These are phyloP conservation scores for Boletus coccyginus DNA, from an alignment of 768 basidiomycete species.

Conservation along the genomic window DNA sequence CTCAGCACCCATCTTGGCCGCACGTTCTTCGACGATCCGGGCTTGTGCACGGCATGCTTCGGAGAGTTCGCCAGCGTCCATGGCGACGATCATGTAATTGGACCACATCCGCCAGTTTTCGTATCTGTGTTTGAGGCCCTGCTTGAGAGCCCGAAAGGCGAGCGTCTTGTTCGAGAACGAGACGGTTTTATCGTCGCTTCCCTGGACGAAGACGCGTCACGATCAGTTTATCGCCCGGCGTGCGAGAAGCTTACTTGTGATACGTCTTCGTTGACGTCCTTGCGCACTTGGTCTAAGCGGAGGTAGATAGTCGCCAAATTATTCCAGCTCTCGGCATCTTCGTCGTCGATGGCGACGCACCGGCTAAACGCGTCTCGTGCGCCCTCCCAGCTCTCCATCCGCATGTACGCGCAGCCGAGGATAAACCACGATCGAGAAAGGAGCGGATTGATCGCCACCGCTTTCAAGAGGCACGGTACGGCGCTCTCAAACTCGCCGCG, in stretches of 20 bases:
- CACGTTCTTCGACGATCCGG: conserved; percentile 66
- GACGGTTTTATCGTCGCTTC: conserved; percentile 32
- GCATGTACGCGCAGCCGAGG: conserved; percentile 87
- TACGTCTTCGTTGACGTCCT: conserved; percentile 29
- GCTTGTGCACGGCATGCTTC: conserved; percentile 84
- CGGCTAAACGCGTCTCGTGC: conserved; percentile 82
- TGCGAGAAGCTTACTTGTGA: conserved; percentile 17
- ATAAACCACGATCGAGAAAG: conserved; percentile 91
- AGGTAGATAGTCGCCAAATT: conserved; percentile 95
- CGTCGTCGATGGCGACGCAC: conserved; percentile 89
- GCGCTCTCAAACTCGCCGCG: conserved; percentile 61
- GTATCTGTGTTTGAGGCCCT: conserved; percentile 80
- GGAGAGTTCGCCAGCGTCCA: conserved; percentile 89
- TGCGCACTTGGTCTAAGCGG: conserved; percentile 56
- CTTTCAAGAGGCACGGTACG: conserved; percentile 62
- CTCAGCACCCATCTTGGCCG: conserved; percentile 43
- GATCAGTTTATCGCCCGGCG: conserved; percentile 7
- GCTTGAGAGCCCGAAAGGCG: conserved; percentile 90
- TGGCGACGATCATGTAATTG: conserved; percentile 92
- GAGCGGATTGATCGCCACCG: conserved; percentile 87
- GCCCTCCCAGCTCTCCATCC: conserved; percentile 79
- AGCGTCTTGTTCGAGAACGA: conserved; percentile 76
- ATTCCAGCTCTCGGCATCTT: conserved; percentile 98
- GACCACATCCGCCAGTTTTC: conserved; percentile 98
- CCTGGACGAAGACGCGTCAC: conserved; percentile 22